Base-by-base conservation (phyloP, 306 rosid species). In the Betula pendula region DNA sequence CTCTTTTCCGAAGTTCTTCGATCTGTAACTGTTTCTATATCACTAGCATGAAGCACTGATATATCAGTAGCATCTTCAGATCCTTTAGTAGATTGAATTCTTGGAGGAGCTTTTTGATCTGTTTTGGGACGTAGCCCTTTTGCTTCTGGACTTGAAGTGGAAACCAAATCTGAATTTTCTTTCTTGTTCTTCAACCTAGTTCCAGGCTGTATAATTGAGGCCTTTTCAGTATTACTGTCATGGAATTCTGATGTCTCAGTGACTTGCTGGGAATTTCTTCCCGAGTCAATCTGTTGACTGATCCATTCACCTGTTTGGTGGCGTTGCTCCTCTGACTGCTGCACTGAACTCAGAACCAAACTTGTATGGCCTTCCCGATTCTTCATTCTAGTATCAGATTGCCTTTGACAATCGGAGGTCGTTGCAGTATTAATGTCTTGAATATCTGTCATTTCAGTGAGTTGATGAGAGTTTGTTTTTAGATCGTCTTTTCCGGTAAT, bases 221-320 rank as follows among this genome's bases (percentile, higher is more conserved):
- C 72, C 69, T 74, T 83, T 77, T 81, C 87, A 45, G 75, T 68
- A 74, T 77, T 48, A 60, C 76, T 74, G 29, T 82, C 78, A 74
- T 75, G 83, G 80, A 40, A 73, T 71, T 77, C 88, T 49, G 90
- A 84, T 76, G 43, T 74, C 69, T 82, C 87, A 88, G 83, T 81
- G 73, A 83, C 72, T 68, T 82, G 88, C 75, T 76, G 90, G 67
- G 77, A 70, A 52, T 75, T 87, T 81, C 88, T 63, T 85, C 87
- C 78, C 29, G 75, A 82, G 71, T 77, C 71, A 76, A 70, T 62
- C 27, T 83, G 83, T 52, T 75, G 56, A 67, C 68, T 56, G 71
- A 56, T 49, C 55, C 72, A 77, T 67, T 80, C 87, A 68, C 76
- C 82, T 75, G 82, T 77, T 77, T 82, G 86, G 73, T 52, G 79